phyloP scores from a whole-genome alignment of 106 monocot species.

The Xerophyta viscosa region DNA sequence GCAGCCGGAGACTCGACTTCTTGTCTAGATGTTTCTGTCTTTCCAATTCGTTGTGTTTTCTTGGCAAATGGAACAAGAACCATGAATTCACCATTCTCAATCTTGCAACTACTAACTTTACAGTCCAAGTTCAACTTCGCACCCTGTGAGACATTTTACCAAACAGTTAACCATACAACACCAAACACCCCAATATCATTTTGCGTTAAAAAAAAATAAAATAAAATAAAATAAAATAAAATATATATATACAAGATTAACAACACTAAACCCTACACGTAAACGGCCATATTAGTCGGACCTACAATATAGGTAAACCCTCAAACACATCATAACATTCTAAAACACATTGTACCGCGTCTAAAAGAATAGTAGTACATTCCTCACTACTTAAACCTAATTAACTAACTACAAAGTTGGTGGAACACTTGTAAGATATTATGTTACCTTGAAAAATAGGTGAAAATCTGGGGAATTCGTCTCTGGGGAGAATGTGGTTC shows the following conservation, averaged over 20 bases:
- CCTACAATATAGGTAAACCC: too few relatives aligned
- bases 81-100: constrained; percentile 43
- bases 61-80: constrained; percentile 79
- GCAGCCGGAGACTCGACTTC: constrained; percentile 15
- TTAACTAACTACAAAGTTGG: not conserved
- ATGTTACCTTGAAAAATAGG: constrained; percentile 63
- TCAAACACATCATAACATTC: too few relatives aligned
- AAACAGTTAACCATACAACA: not conserved
- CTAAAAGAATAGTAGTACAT: not conserved
- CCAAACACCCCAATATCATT: not conserved
- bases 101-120: constrained; percentile 13
- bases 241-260: too few relatives aligned
- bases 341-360: too few relatives aligned
- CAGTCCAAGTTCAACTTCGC: constrained; percentile 37
- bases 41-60: constrained; percentile 17
- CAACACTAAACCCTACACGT: too few relatives aligned
- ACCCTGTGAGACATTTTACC: constrained; percentile 29
- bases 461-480: constrained; percentile 47
- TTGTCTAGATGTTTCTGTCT: constrained; percentile 1
- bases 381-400: too few relatives aligned
- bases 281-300: too few relatives aligned
- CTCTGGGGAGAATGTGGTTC: constrained; percentile 55
- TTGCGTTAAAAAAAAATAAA: not conserved
- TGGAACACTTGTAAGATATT: not conserved
- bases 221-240: not conserved